Evolutionary conservation across 257 asterid genomes (phyloP).

Genomic region (Mitragyna speciosa): DNA sequence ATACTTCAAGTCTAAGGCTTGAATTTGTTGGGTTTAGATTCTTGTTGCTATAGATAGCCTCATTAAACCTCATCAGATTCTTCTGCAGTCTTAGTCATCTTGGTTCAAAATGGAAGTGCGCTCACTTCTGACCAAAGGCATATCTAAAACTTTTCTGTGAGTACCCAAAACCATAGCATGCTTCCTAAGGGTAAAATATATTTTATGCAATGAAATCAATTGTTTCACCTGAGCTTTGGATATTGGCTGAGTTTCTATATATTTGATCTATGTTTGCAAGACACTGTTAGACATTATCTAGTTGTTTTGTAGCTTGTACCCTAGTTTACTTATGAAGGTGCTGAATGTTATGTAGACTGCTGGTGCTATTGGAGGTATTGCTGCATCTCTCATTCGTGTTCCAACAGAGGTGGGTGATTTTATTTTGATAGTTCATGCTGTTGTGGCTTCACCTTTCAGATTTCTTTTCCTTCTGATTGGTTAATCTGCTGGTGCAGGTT

Average conservation of each 20-base stretch:
- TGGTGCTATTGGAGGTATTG: constrained; percentile 95
- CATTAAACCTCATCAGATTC: not conserved
- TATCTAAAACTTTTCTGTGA: not conserved
- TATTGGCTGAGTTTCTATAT: not conserved
- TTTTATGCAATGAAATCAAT: no score
- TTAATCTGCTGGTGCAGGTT: constrained; percentile 56
- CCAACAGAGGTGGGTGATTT: constrained; percentile 75
- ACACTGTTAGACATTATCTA: not conserved
- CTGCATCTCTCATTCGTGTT: constrained; percentile 93
- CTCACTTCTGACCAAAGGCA: not conserved
- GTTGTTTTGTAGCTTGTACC: not conserved
- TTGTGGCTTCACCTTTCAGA: constrained; percentile 4
- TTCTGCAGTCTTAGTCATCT: not conserved
- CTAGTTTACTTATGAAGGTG: not conserved
- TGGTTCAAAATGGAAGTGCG: not conserved
- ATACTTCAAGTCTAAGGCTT: not conserved
- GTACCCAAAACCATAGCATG: not conserved
- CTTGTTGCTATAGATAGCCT: not conserved
- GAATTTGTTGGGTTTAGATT: no score
- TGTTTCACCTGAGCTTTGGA: not conserved
- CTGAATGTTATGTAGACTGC: constrained; percentile 55
- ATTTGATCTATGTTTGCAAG: not conserved
- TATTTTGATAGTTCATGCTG: constrained; percentile 6
- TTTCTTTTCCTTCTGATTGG: not conserved
- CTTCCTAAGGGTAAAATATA: no score